Conservation (phyloP, 768 basidiomycete species). For the Crucibulum laeve region DNA sequence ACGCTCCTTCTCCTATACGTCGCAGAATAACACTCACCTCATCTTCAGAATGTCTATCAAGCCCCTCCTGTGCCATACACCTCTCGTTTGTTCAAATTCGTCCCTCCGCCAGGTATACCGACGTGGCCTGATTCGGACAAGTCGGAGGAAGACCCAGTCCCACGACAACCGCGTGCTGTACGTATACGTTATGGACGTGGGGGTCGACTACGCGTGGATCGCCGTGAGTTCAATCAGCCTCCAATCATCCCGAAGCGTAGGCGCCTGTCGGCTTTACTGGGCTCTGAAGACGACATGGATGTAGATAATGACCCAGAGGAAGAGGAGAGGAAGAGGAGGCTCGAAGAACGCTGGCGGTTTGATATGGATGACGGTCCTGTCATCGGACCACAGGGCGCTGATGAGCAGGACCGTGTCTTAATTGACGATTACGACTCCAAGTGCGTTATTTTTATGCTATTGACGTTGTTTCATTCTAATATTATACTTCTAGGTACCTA, state of each 20-base stretch:
- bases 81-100: constrained; percentile 63
- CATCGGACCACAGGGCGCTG: constrained; percentile 51
- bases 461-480: constrained; percentile 10
- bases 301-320: constrained; percentile 34
- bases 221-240: constrained; percentile 39
- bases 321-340: constrained; percentile 21
- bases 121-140: constrained; percentile 23
- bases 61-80: constrained; percentile 51
- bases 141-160: constrained; percentile 20
- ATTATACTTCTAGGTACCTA: constrained; percentile 36
- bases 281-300: constrained; percentile 21
- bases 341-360: constrained; percentile 64
- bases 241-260: constrained; percentile 12
- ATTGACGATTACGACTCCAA: constrained; percentile 65
- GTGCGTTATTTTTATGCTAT: constrained; percentile 23
- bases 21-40: constrained; percentile 1
- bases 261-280: constrained; percentile 23
- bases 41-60: constrained; percentile 65
- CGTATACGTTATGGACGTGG: constrained; percentile 81
- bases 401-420: constrained; percentile 66
- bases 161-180: constrained; percentile 39
- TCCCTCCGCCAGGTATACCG: constrained; percentile 36
- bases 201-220: constrained; percentile 73
- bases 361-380: constrained; percentile 61
- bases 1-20: constrained; percentile 13